Percentiles rank a stretch among this genome's conserved stretches.
phyloP scores from a whole-genome alignment of 257 asterid genomes.

The Gentiana straminea region DNA sequence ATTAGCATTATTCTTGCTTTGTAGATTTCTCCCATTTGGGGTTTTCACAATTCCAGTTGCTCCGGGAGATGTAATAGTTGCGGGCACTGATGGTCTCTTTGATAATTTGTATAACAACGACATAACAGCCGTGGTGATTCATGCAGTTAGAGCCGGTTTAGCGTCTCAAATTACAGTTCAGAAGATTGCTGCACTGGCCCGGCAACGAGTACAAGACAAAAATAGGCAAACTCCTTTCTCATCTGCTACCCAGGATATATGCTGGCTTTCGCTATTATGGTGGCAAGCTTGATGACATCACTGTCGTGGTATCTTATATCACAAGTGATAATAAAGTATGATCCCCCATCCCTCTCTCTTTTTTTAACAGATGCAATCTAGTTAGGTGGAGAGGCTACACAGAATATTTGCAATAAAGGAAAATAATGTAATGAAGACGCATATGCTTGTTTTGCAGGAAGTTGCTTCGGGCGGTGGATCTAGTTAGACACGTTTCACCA shows the following conservation, averaged over 20 bases:
- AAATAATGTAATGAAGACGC: background rate
- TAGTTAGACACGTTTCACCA: slow-evolving; percentile 7
- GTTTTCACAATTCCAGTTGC: slow-evolving; percentile 76
- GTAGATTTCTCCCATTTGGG: slow-evolving; percentile 13
- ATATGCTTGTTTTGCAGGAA: slow-evolving; percentile 18
- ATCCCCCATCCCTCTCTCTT: slow-evolving; percentile 18
- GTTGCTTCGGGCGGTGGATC: slow-evolving; percentile 11
- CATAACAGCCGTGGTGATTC: slow-evolving; percentile 74
- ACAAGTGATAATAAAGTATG: slow-evolving; percentile 56
- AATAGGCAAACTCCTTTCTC: slow-evolving; percentile 94
- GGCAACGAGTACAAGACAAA: slow-evolving; percentile 78
- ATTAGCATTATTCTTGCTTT: slow-evolving; percentile 14
- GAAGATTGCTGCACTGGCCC: slow-evolving; percentile 83
- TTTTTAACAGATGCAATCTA: too few species aligned
- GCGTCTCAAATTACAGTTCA: slow-evolving; percentile 91
- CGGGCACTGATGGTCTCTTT: slow-evolving; percentile 97
- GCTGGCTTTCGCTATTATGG: slow-evolving; percentile 91
- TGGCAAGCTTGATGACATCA: slow-evolving; percentile 91
- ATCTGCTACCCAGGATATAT: slow-evolving; percentile 88
- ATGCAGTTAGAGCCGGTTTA: slow-evolving; percentile 75
- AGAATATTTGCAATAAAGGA: background rate
- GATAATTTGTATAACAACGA: slow-evolving; percentile 88
- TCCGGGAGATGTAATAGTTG: slow-evolving; percentile 87
- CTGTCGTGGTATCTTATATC: slow-evolving; percentile 78
- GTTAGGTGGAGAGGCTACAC: background rate